Evolutionary conservation across 2,329 filamentous ascomycete species (phyloP).

Genomic region (Stagonosporopsis tanaceti): DNA sequence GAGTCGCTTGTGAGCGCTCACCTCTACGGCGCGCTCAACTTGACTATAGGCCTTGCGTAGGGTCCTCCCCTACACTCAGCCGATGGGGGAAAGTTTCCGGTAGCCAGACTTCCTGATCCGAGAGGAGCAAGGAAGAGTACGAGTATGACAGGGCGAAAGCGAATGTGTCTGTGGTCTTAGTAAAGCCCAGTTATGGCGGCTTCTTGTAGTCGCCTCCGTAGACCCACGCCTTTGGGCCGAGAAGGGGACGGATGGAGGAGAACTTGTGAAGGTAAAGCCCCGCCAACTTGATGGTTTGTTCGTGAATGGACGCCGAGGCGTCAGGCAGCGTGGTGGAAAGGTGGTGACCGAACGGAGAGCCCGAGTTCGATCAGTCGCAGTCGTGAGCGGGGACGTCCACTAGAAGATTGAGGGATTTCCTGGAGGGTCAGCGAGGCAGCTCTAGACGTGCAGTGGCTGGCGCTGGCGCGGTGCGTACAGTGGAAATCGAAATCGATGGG

Average conservation of each 20-base stretch:
- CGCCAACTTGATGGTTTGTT: constrained; percentile 89
- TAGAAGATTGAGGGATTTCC: constrained; percentile 25
- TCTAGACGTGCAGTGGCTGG: constrained; percentile 21
- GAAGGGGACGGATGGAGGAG: constrained; percentile 84
- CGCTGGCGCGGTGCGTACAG: constrained; percentile 12
- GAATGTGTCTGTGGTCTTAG: constrained; percentile 16
- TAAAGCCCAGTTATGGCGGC: constrained; percentile 84
- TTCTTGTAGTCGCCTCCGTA: constrained; percentile 93
- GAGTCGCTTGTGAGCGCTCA: constrained; percentile 64
- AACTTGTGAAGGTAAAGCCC: constrained; percentile 75
- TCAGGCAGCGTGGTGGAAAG: constrained; percentile 32
- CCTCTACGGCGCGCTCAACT: constrained; percentile 60
- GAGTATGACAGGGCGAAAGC: constrained; percentile 26
- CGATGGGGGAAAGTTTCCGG: constrained; percentile 34
- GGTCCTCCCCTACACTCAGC: constrained; percentile 57
- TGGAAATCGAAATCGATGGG: neutral
- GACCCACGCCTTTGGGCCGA: constrained; percentile 92
- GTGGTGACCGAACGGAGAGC: constrained; percentile 30
- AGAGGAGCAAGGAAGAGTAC: constrained; percentile 31
- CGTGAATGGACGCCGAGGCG: constrained; percentile 50
- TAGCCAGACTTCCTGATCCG: constrained; percentile 40
- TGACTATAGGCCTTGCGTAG: constrained; percentile 58
- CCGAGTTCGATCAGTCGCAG: constrained; percentile 38
- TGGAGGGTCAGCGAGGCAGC: constrained; percentile 27
- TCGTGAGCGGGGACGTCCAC: constrained; percentile 27